Conservation (phyloP, 768 basidiomycete species). For the Dacryopinax spathularia region DNA sequence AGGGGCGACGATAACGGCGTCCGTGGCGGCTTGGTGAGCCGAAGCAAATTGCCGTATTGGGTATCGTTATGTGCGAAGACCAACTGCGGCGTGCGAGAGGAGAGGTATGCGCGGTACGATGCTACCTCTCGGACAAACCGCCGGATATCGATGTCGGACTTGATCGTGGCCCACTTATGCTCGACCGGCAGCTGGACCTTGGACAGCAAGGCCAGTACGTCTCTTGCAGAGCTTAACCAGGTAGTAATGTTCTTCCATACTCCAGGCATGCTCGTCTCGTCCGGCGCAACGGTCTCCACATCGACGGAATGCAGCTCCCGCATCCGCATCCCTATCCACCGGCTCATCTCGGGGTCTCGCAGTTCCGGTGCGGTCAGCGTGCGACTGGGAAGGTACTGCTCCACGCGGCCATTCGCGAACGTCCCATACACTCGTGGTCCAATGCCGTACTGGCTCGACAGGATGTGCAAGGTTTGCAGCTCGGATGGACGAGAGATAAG, state of each 20-base stretch:
- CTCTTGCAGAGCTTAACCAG: conserved; percentile 58
- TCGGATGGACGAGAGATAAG: conserved; percentile 83
- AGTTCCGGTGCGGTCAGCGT: conserved; percentile 68
- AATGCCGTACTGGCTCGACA: conserved; percentile 76
- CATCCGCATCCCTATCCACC: conserved; percentile 89
- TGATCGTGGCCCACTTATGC: conserved; percentile 9
- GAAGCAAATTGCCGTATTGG: conserved; percentile 86
- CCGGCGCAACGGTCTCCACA: conserved; percentile 48
- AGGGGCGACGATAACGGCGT: conserved; percentile 5
- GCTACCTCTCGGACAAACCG: conserved; percentile 17
- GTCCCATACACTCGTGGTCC: conserved; percentile 90
- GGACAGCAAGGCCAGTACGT: conserved; percentile 47
- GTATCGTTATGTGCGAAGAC: conserved; percentile 90
- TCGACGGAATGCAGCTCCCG: conserved; percentile 90
- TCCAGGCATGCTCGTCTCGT: conserved; percentile 28
- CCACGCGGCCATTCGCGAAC: conserved; percentile 87
- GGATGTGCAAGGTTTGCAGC: conserved; percentile 72
- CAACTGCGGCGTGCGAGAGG: not conserved
- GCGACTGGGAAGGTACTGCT: conserved; percentile 85
- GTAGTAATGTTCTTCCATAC: conserved; percentile 50
- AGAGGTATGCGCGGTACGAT: conserved; percentile 36
- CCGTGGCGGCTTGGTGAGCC: conserved; percentile 39
- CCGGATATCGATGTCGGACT: conserved; percentile 1
- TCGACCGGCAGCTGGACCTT: conserved; percentile 10
- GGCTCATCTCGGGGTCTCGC: conserved; percentile 56